Evolutionary conservation across 179 eudicot genomes (phyloP).

Genomic region (Corrigiola litoralis): DNA sequence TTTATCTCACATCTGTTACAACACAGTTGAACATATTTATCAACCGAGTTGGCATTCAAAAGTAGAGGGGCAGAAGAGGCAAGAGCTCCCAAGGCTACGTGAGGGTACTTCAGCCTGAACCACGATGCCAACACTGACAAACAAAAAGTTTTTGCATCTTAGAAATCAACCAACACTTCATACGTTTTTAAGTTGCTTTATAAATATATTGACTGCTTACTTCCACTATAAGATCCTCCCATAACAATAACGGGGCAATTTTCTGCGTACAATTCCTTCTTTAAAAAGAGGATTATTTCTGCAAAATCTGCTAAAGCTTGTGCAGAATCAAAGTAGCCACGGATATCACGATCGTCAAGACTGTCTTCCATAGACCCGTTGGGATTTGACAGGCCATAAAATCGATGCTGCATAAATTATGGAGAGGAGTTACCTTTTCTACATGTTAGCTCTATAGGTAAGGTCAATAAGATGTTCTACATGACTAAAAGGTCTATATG

Average conservation of each 20-base stretch:
- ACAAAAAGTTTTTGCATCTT: background rate
- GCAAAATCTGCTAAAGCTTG: conserved; percentile 69
- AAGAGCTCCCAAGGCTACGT: conserved; percentile 43
- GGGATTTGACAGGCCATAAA: conserved; percentile 50
- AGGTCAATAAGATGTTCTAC: too few species aligned
- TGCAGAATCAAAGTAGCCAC: conserved; percentile 58
- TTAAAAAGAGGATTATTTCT: conserved; percentile 38
- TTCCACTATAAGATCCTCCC: conserved; percentile 75
- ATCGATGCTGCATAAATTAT: conserved; percentile 45
- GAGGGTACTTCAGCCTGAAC: conserved; percentile 51
- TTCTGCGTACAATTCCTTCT: conserved; percentile 25
- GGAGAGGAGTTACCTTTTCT: too few species aligned
- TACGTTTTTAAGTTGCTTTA: too few species aligned
- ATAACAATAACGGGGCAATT: conserved; percentile 44
- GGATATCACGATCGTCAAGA: conserved; percentile 21
- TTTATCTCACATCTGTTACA: too few species aligned
- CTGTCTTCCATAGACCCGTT: conserved; percentile 21
- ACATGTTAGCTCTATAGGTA: too few species aligned
- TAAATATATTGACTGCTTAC: conserved; percentile 24
- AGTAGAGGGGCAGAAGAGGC: conserved; percentile 53
- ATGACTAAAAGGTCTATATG: too few species aligned
- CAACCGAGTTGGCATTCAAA: conserved; percentile 24
- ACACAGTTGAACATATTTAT: conserved; percentile 27
- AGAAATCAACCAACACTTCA: background rate
- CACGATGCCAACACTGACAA: conserved; percentile 36